Conservation (phyloP, 2,329 filamentous ascomycete genomes). For the Neospermospora avenae region DNA sequence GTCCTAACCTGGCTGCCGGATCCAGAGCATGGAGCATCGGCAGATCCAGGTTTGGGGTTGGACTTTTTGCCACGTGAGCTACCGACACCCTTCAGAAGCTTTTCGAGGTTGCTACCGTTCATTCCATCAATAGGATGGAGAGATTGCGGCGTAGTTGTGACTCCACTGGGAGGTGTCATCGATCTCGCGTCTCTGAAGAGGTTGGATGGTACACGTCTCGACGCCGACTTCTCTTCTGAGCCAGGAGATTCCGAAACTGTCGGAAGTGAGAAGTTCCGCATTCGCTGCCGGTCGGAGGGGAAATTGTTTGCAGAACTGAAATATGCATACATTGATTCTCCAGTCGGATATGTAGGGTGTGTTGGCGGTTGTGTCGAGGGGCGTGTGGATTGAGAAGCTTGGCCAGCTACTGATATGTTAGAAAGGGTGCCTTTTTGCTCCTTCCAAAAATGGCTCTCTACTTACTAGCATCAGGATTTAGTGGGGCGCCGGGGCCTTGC, state of each 20-base stretch:
- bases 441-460: slow-evolving; percentile 14
- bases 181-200: slow-evolving; percentile 5
- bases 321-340: slow-evolving; percentile 33
- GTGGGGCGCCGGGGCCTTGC: not conserved
- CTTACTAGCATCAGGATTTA: slow-evolving; percentile 25
- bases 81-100: slow-evolving; percentile 22
- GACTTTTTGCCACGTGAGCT: slow-evolving; percentile 5
- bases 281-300: not conserved
- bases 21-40: not conserved
- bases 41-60: slow-evolving; percentile 1
- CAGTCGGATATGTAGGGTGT: slow-evolving; percentile 8
- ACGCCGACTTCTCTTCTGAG: not conserved
- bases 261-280: slow-evolving; percentile 10
- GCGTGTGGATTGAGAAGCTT: slow-evolving; percentile 19
- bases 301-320: slow-evolving; percentile 4
- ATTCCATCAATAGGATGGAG: slow-evolving; percentile 24
- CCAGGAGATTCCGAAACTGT: slow-evolving; percentile 16
- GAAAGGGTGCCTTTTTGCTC: slow-evolving; percentile 18
- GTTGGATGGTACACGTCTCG: slow-evolving; percentile 8
- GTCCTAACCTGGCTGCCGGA: not conserved
- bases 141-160: slow-evolving; percentile 16
- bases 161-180: slow-evolving; percentile 33
- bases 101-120: slow-evolving; percentile 24
- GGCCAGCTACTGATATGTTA: slow-evolving; percentile 25
- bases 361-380: slow-evolving; percentile 1